Percentiles rank a stretch among this genome's conserved stretches.
Evolutionary conservation across 169 alveolate species (phyloP).

Genomic region (Plasmodium knowlesi): DNA sequence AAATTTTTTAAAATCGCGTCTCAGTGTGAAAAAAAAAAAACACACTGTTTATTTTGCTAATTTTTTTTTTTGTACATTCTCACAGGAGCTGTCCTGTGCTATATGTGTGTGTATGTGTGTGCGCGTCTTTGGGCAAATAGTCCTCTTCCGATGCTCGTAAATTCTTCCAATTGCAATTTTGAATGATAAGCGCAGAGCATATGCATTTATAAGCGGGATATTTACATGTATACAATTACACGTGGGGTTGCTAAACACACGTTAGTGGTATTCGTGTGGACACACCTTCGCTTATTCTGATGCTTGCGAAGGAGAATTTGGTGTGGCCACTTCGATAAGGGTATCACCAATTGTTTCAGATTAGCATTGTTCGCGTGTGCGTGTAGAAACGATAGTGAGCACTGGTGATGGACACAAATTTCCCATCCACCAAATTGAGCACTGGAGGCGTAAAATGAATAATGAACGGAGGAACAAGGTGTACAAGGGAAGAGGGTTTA

Average conservation of each 20-base stretch:
- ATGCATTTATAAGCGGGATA: not conserved
- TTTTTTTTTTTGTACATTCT: not conserved
- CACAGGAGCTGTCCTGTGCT: not conserved
- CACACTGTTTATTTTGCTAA: not conserved
- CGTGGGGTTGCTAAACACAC: not conserved
- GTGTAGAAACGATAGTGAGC: not conserved
- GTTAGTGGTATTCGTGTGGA: not conserved
- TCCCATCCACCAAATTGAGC: not conserved
- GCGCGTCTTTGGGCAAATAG: not conserved
- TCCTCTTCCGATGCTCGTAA: not conserved
- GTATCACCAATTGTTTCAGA: not conserved
- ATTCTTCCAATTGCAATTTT: not conserved
- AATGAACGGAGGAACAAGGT: not conserved
- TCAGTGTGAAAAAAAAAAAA: not conserved
- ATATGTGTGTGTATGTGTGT: not conserved
- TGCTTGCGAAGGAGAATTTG: not conserved
- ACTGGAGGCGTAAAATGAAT: not conserved
- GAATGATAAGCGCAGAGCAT: not conserved
- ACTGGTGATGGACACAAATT: not conserved
- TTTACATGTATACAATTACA: not conserved
- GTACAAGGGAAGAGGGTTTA: slow-evolving; percentile 54
- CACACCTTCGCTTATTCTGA: not conserved
- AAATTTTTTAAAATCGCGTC: not conserved
- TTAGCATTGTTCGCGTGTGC: not conserved
- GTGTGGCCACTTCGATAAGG: not conserved